Evolutionary conservation across 352 stramenopile species (phyloP).

Genomic region (Globisporangium solare): DNA sequence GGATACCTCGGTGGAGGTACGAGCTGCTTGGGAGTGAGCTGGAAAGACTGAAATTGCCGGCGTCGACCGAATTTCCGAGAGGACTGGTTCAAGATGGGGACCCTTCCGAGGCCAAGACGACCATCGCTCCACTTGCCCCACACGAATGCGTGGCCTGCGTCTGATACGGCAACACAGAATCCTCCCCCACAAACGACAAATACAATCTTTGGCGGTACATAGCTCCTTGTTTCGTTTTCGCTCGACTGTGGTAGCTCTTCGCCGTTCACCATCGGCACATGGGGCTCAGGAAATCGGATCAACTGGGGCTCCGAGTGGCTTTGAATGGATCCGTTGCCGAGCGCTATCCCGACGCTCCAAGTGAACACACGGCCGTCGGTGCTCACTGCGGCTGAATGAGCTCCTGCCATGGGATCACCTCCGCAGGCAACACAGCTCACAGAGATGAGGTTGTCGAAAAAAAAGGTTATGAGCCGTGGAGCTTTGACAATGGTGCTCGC

Average conservation of each 20-base stretch:
- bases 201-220: conserved; percentile 4
- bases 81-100: conserved; percentile 41
- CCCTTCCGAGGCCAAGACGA: conserved; percentile 60
- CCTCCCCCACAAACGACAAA: conserved; percentile 65
- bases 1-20: no score
- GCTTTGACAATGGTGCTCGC: conserved; percentile 7
- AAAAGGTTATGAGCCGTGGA: conserved; percentile 44
- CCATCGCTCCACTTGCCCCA: conserved; percentile 82
- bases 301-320: conserved; percentile 34
- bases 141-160: conserved; percentile 52
- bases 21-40: conserved; percentile 29
- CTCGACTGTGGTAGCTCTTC: not conserved
- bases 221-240: not conserved
- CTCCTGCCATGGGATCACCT: conserved; percentile 45
- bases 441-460: conserved; percentile 41
- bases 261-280: not conserved
- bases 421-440: conserved; percentile 42
- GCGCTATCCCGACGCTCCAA: conserved; percentile 62
- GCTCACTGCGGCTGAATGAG: conserved; percentile 66
- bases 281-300: conserved; percentile 19
- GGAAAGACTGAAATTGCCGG: conserved; percentile 60
- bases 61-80: conserved; percentile 31
- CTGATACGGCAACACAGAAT: conserved; percentile 68
- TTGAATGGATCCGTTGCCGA: conserved; percentile 35
- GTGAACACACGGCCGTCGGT: conserved; percentile 58